phyloP scores from a whole-genome alignment of 2,329 filamentous ascomycete species.

The Juglanconis sp. region DNA sequence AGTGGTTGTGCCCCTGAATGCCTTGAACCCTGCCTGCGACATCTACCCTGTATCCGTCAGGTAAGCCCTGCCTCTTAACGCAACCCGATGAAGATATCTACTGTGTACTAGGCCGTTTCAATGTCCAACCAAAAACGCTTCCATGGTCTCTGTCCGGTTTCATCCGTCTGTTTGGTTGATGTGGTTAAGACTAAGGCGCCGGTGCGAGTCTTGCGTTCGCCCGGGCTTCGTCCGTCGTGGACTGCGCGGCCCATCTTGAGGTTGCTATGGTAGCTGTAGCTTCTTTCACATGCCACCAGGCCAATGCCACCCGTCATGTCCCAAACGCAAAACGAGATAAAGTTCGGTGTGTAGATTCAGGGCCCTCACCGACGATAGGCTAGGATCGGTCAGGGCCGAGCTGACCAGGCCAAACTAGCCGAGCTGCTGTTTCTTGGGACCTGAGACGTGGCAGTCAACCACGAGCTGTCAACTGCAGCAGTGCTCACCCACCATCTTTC shows the following conservation, averaged over 20 bases:
- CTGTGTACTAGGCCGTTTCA: background rate
- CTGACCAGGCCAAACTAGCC: background rate
- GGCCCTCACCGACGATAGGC: background rate
- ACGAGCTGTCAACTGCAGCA: background rate
- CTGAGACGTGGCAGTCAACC: background rate
- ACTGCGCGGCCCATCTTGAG: too few species aligned
- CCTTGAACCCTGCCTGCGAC: background rate
- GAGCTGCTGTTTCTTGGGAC: background rate
- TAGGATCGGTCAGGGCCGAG: background rate
- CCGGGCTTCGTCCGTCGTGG: background rate
- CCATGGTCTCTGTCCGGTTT: background rate
- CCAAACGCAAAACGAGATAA: background rate
- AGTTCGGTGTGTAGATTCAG: background rate
- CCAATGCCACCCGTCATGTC: background rate
- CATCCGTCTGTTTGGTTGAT: background rate
- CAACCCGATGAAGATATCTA: too few species aligned
- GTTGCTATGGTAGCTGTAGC: too few species aligned
- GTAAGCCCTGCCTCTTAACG: too few species aligned
- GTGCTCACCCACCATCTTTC: background rate
- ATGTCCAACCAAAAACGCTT: background rate
- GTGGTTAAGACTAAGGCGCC: too few species aligned
- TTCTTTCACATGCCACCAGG: background rate
- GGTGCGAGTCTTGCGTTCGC: too few species aligned
- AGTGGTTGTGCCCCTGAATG: background rate
- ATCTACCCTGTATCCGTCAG: background rate